phyloP scores from a whole-genome alignment of 2,329 filamentous ascomycete species.

The Polychaeton citri region DNA sequence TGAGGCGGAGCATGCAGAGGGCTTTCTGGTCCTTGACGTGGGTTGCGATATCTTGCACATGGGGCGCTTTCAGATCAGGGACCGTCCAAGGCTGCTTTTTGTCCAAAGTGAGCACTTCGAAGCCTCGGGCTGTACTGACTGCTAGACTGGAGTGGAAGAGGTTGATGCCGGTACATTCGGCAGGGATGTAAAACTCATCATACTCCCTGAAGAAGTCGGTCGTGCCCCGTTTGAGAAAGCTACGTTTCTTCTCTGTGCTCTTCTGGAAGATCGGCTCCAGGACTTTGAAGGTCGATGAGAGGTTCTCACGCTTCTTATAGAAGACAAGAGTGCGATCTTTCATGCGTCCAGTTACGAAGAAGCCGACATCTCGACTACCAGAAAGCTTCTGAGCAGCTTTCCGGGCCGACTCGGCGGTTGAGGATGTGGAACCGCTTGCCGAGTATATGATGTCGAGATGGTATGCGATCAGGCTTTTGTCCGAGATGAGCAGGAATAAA shows the following conservation, averaged over 20 bases:
- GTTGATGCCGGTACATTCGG: conserved; percentile 89
- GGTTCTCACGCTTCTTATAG: conserved; percentile 82
- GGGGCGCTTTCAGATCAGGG: conserved; percentile 66
- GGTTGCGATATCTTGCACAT: conserved; percentile 71
- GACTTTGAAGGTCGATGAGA: conserved; percentile 89
- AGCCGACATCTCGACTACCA: conserved; percentile 80
- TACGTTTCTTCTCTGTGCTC: conserved; percentile 64
- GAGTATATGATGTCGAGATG: conserved; percentile 73
- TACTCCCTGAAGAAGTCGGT: conserved; percentile 97
- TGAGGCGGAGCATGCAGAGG: conserved; percentile 91
- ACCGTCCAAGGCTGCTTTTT: conserved; percentile 95
- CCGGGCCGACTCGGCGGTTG: conserved; percentile 54
- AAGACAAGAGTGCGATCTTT: conserved; percentile 91
- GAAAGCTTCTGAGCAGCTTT: conserved; percentile 85
- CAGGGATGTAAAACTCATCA: conserved; percentile 96
- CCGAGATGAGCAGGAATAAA: conserved; percentile 78
- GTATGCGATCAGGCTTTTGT: conserved; percentile 84
- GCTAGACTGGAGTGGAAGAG: conserved; percentile 91
- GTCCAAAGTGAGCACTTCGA: conserved; percentile 91
- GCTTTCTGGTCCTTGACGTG: conserved; percentile 74
- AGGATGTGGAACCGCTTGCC: conserved; percentile 27
- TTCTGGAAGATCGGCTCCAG: conserved; percentile 93
- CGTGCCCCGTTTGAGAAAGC: conserved; percentile 51
- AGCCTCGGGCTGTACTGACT: conserved; percentile 78
- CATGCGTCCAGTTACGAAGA: conserved; percentile 93